These are phyloP conservation scores for Sarcocystis neurona DNA, from an alignment of 169 alveolate species.

Conservation along the genomic window DNA sequence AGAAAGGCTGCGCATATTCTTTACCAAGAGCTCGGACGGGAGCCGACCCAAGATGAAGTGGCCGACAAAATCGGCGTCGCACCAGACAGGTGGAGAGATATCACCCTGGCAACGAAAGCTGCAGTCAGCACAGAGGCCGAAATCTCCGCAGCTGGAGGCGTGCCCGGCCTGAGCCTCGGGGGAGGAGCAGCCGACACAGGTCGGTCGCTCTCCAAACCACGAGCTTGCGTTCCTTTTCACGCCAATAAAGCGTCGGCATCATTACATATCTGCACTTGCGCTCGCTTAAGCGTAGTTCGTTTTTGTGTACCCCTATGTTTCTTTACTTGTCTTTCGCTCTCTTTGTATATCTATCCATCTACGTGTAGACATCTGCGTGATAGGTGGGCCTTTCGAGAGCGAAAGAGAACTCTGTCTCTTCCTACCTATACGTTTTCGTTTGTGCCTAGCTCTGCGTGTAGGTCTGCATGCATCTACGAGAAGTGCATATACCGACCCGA, in stretches of 20 bases:
- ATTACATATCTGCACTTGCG: background rate
- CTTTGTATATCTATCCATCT: background rate
- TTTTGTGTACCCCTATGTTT: background rate
- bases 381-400: background rate
- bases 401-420: background rate
- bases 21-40: constrained; percentile 9
- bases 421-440: background rate
- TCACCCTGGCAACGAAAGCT: constrained; percentile 1
- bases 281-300: background rate
- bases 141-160: background rate
- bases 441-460: background rate
- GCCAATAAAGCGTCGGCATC: background rate
- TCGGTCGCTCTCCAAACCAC: too few species aligned
- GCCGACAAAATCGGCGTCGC: constrained; percentile 14
- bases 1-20: constrained; percentile 20
- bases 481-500: background rate
- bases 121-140: background rate
- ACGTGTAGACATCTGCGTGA: background rate
- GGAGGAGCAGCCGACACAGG: background rate
- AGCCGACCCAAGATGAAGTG: constrained; percentile 9
- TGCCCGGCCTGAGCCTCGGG: background rate
- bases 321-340: background rate
- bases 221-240: too few species aligned
- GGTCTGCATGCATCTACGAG: background rate
- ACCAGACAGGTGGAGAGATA: constrained; percentile 15